Conservation (phyloP, 768 basidiomycete genomes). For the Tephrocybe rancida region DNA sequence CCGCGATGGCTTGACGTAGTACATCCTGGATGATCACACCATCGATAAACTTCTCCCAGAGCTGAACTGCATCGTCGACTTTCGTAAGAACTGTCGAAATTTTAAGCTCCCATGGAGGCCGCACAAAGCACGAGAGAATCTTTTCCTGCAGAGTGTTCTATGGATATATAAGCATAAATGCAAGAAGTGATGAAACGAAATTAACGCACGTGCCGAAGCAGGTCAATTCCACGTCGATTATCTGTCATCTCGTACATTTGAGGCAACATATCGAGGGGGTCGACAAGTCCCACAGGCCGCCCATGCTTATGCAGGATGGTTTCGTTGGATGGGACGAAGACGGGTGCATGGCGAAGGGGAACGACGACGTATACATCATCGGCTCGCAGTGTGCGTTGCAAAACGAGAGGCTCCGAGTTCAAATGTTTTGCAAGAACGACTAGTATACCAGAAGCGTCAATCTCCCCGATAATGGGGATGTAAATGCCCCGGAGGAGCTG, state of each 20-base stretch:
- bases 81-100: slow-evolving; percentile 23
- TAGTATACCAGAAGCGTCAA: slow-evolving; percentile 33
- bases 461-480: slow-evolving; percentile 28
- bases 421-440: slow-evolving; percentile 40
- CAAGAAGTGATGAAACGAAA: neutral
- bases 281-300: slow-evolving; percentile 45
- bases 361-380: slow-evolving; percentile 50
- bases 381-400: slow-evolving; percentile 33
- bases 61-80: slow-evolving; percentile 33
- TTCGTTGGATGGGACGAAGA: slow-evolving; percentile 28
- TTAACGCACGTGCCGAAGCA: slow-evolving; percentile 13
- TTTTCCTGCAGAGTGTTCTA: slow-evolving; percentile 27
- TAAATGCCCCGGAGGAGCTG: slow-evolving; percentile 45
- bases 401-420: slow-evolving; percentile 31
- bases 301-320: slow-evolving; percentile 34
- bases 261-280: slow-evolving; percentile 61
- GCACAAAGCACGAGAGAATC: slow-evolving; percentile 33
- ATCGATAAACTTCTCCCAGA: slow-evolving; percentile 48
- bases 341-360: slow-evolving; percentile 47
- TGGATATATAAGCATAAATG: neutral
- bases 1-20: slow-evolving; percentile 34
- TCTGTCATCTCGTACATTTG: slow-evolving; percentile 38
- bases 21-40: slow-evolving; percentile 33
- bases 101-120: slow-evolving; percentile 42
- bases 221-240: neutral